Percentiles rank a stretch among this genome's conserved stretches.
These are phyloP conservation scores for Chlamydomonas incerta DNA, from an alignment of 139 green algal genomes.

Conservation along the genomic window DNA sequence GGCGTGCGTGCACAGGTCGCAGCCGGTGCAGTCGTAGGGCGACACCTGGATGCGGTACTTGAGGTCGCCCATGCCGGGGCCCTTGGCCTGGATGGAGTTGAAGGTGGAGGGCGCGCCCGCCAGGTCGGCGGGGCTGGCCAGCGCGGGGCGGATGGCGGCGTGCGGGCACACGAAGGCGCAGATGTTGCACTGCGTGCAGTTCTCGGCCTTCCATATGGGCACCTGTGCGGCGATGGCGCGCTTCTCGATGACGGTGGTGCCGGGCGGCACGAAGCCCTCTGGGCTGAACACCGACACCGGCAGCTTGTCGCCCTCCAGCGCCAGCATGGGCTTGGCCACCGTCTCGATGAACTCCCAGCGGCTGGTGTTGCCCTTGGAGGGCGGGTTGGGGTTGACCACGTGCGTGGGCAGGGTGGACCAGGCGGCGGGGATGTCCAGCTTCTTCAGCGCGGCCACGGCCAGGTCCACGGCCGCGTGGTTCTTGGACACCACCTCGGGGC, in stretches of 20 bases:
- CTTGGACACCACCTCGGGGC: slow-evolving; percentile 62
- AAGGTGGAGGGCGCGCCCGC: slow-evolving; percentile 51
- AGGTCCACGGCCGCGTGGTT: slow-evolving; percentile 67
- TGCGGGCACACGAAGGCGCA: slow-evolving; percentile 78
- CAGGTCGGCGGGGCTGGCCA: slow-evolving; percentile 57
- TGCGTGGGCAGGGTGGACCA: slow-evolving; percentile 40
- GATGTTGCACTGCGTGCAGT: slow-evolving; percentile 77
- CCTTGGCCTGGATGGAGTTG: slow-evolving; percentile 48
- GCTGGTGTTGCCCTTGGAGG: slow-evolving; percentile 2
- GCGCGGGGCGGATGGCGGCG: slow-evolving; percentile 66
- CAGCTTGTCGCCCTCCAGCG: slow-evolving; percentile 72
- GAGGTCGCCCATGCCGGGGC: slow-evolving; percentile 45
- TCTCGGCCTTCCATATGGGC: slow-evolving; percentile 58
- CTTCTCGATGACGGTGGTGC: slow-evolving; percentile 66
- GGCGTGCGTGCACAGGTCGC: slow-evolving; percentile 69
- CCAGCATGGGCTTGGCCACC: slow-evolving; percentile 66
- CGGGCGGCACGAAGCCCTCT: slow-evolving; percentile 60
- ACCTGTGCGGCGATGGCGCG: slow-evolving; percentile 61
- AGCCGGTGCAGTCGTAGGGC: slow-evolving; percentile 73
- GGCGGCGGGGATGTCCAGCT: slow-evolving; percentile 54
- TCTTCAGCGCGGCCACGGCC: slow-evolving; percentile 46
- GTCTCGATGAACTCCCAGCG: slow-evolving; percentile 60
- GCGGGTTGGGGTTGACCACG: slow-evolving; percentile 6
- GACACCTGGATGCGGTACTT: slow-evolving; percentile 77
- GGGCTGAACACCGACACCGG: slow-evolving; percentile 61